Conservation (phyloP, 148 eudicot species). For the Spergularia bocconei region DNA sequence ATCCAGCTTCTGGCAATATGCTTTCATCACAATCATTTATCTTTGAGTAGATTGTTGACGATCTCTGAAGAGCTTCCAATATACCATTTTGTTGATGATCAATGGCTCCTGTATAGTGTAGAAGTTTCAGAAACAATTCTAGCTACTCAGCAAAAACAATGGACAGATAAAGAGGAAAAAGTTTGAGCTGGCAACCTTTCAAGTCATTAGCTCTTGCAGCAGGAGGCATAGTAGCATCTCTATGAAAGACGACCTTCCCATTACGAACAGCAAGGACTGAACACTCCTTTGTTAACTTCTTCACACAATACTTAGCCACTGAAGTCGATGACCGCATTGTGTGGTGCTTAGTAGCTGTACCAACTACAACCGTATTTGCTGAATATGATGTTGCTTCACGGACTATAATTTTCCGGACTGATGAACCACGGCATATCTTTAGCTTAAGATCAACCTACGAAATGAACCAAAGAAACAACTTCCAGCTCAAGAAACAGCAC, state of each 20-base stretch:
- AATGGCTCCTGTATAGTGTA: constrained; percentile 37
- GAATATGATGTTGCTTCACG: constrained; percentile 64
- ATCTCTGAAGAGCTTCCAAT: constrained; percentile 49
- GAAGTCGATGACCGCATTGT: constrained; percentile 61
- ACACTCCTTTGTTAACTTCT: constrained; percentile 63
- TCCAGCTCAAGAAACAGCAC: constrained; percentile 17
- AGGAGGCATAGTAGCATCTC: constrained; percentile 43
- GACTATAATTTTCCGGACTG: constrained; percentile 65
- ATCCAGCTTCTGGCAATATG: constrained; percentile 10
- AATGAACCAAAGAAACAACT: constrained; percentile 10
- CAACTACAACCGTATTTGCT: constrained; percentile 68
- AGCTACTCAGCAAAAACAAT: background rate
- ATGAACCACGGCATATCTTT: constrained; percentile 88
- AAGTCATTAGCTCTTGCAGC: constrained; percentile 11
- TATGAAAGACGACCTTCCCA: constrained; percentile 77
- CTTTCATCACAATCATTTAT: constrained; percentile 24
- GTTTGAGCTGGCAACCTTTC: constrained; percentile 33
- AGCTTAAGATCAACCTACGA: constrained; percentile 92
- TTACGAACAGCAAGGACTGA: constrained; percentile 77
- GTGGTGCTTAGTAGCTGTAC: constrained; percentile 58
- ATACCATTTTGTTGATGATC: constrained; percentile 44
- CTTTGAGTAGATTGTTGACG: constrained; percentile 42
- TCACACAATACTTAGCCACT: constrained; percentile 86
- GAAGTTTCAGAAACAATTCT: constrained; percentile 3
- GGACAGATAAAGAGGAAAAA: background rate